These are phyloP conservation scores for Aspergillus nidulans DNA, from an alignment of 495 filamentous ascomycete species.

Conservation along the genomic window DNA sequence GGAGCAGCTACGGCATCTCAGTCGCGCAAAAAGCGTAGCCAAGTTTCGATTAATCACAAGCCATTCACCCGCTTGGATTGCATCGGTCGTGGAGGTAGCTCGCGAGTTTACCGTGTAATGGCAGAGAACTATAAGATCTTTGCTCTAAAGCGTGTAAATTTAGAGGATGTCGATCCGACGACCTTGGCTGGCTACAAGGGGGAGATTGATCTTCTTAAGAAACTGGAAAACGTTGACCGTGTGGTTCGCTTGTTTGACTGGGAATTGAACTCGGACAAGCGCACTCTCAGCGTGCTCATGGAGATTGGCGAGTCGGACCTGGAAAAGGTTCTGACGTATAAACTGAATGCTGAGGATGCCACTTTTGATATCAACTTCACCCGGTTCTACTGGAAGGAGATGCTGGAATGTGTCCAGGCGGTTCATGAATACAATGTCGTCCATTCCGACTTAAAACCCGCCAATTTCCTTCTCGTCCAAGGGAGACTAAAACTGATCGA, in stretches of 20 bases:
- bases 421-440: conserved; percentile 89
- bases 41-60: conserved; percentile 85
- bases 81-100: conserved; percentile 87
- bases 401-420: conserved; percentile 90
- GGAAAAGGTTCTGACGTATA: conserved; percentile 74
- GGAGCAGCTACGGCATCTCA: conserved; percentile 70
- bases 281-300: conserved; percentile 88
- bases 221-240: conserved; percentile 75
- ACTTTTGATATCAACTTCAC: conserved; percentile 82
- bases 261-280: conserved; percentile 86
- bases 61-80: conserved; percentile 82
- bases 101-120: conserved; percentile 93
- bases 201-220: conserved; percentile 88
- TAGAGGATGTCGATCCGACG: conserved; percentile 81
- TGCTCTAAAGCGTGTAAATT: conserved; percentile 85
- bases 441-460: conserved; percentile 93
- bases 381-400: conserved; percentile 98
- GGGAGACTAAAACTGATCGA: conserved; percentile 84
- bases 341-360: conserved; percentile 66
- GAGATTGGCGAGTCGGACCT: conserved; percentile 96
- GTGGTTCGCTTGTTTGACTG: conserved; percentile 89
- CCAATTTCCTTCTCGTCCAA: conserved; percentile 86
- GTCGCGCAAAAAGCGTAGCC: conserved; percentile 66
- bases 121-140: conserved; percentile 94
- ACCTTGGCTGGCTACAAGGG: conserved; percentile 89